These are phyloP conservation scores for Benincasa hispida DNA, from an alignment of 306 rosid species.

Conservation along the genomic window DNA sequence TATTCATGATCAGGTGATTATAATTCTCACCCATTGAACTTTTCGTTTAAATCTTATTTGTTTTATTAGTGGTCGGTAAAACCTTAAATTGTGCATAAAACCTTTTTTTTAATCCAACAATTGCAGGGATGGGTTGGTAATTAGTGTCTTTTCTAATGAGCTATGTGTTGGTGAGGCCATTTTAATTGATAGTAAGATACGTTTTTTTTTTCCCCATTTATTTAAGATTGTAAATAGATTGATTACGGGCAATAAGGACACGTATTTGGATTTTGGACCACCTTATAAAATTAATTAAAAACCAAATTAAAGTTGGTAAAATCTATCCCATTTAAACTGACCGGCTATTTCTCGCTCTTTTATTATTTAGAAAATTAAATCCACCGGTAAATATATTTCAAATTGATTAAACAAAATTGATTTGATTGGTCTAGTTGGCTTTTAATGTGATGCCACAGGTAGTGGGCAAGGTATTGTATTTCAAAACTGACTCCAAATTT, in stretches of 20 bases:
- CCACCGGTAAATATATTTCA: neutral
- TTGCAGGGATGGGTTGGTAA: too few relatives aligned
- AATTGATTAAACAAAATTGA: neutral
- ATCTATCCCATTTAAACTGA: neutral
- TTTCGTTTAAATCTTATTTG: neutral
- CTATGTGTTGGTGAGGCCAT: too few relatives aligned
- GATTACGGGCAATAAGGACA: neutral
- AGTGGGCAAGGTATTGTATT: too few relatives aligned
- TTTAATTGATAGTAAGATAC: neutral
- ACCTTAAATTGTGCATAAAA: too few relatives aligned
- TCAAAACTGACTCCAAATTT: too few relatives aligned
- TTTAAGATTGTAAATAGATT: neutral
- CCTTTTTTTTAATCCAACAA: too few relatives aligned
- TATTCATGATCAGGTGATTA: slow-evolving; percentile 60
- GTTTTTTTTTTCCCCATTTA: too few relatives aligned
- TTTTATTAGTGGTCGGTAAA: neutral
- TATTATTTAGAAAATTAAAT: too few relatives aligned
- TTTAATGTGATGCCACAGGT: neutral
- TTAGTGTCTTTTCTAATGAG: too few relatives aligned
- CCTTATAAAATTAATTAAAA: neutral
- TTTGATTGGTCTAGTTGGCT: neutral
- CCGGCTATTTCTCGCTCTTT: too few relatives aligned
- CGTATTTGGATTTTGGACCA: neutral
- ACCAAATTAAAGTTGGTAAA: neutral
- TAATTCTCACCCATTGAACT: neutral